A percentile compares a stretch with the other conserved stretches of the same genome.
Conservation (phyloP, 345 rosid genomes). For the Populus pruinosa region DNA sequence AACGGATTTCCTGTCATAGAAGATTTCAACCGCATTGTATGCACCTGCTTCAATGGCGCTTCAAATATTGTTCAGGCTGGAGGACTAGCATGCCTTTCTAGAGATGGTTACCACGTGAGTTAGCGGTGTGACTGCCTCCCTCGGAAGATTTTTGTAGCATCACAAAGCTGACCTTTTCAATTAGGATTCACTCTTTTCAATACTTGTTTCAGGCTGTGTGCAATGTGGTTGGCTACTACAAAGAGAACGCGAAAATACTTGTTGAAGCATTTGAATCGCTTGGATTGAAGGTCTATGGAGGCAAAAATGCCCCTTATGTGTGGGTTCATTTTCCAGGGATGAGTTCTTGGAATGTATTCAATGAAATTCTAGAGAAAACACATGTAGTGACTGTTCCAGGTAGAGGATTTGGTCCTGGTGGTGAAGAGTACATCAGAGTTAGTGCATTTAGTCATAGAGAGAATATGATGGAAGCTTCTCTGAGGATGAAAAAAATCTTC, state of each 20-base stretch:
- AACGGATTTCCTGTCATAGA: slow-evolving; percentile 63
- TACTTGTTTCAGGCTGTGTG: neutral
- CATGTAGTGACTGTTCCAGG: slow-evolving; percentile 74
- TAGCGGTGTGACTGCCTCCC: slow-evolving; percentile 1
- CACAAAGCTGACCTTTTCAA: too few species aligned
- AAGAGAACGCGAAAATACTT: slow-evolving; percentile 56
- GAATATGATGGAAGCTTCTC: slow-evolving; percentile 55
- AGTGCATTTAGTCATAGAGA: slow-evolving; percentile 65
- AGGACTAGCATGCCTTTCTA: slow-evolving; percentile 71
- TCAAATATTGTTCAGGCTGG: slow-evolving; percentile 79
- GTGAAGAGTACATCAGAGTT: slow-evolving; percentile 64
- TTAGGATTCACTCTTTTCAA: too few species aligned
- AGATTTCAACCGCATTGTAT: slow-evolving; percentile 66
- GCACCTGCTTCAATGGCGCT: slow-evolving; percentile 85
- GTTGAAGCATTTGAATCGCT: slow-evolving; percentile 46
- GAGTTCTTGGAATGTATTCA: slow-evolving; percentile 68
- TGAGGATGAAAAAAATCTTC: slow-evolving; percentile 34
- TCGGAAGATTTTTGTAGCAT: too few species aligned
- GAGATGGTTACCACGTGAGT: slow-evolving; percentile 66
- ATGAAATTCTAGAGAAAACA: slow-evolving; percentile 64
- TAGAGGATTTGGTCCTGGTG: slow-evolving; percentile 77
- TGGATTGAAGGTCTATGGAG: slow-evolving; percentile 59
- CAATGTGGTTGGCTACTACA: slow-evolving; percentile 32
- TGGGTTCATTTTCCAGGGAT: slow-evolving; percentile 72
- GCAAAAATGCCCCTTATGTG: slow-evolving; percentile 70